Base-by-base conservation (phyloP, 2,329 filamentous ascomycete species). In the Colletotrichum musicola region DNA sequence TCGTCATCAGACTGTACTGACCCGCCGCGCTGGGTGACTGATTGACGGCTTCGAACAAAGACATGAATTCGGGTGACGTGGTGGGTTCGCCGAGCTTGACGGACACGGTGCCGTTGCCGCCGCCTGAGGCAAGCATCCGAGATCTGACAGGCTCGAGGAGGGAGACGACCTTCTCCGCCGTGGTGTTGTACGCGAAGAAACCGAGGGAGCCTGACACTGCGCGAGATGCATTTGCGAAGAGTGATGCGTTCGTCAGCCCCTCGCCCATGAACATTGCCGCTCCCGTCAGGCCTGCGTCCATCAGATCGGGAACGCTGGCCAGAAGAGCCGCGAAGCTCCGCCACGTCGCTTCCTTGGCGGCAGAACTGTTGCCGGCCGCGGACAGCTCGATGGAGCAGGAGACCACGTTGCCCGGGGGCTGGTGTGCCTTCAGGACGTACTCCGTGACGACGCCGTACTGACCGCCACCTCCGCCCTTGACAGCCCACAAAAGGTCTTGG, bases 401-500 rank as follows among this genome's bases (percentile, higher is more conserved):
- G 47, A 67, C 59, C 2, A 67, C 64, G 27, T 67, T 67, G 27
- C 59, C 64, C 0, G 64, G 64, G 20, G 16, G 27, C 12, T 51
- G 38, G 25, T 67, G 53, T 10, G 64, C 53, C 58, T 63, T 58
- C 35, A 67, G 49, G 53, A 67, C 38, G 22, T 63, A 58, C 42
- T 60, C 57, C 22, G 82, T 77, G 9, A 89, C 83, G 3, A 88
- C 78, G 2, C 81, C 87, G 70, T 84, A 89, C 6, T 82, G 85
- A 2, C 83, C 84, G 6, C 82, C 83, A 1, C 87, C 86, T 6
- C 86, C 86, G 18, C 86, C 86, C 62, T 81, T 80, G 13, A 88
- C 75, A 3, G 86, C 87, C 86, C 86, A 90, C 76, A 86, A 88
- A 1, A 90, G 79, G 59, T 89, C 86, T 0, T 80, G 70, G 67